A percentile compares a stretch with the other conserved stretches of the same genome.
Evolutionary conservation across 2,329 filamentous ascomycete species (phyloP).

Genomic region (Tolypocladium paradoxum): DNA sequence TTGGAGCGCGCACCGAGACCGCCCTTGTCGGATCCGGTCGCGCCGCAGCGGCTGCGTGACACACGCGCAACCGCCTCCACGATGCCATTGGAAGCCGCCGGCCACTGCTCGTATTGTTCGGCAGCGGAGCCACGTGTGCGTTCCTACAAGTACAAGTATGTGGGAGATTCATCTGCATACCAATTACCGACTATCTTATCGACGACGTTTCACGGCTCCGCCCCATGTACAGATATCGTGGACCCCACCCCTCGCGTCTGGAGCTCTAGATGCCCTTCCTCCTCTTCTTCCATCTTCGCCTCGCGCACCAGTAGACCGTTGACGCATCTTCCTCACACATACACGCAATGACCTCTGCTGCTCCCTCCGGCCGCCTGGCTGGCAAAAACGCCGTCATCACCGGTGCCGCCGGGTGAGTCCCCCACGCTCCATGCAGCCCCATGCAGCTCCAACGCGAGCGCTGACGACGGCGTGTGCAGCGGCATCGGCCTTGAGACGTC

Average conservation of each 20-base stretch:
- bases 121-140: too few species aligned
- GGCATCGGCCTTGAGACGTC: slow-evolving; percentile 89
- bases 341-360: slow-evolving; percentile 14
- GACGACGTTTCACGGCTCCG: too few species aligned
- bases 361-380: slow-evolving; percentile 36
- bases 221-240: not conserved
- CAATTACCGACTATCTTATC: too few species aligned
- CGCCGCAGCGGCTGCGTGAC: too few species aligned
- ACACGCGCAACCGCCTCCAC: too few species aligned
- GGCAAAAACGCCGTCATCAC: slow-evolving; percentile 65
- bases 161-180: too few species aligned
- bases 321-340: not conserved
- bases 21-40: too few species aligned
- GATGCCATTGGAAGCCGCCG: too few species aligned
- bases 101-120: too few species aligned
- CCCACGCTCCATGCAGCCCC: not conserved
- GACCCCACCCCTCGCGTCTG: not conserved
- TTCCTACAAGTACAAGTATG: too few species aligned
- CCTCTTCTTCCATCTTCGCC: not conserved
- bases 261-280: not conserved
- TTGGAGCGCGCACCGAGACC: slow-evolving; percentile 1
- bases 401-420: slow-evolving; percentile 71
- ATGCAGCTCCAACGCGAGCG: not conserved
- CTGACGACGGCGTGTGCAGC: slow-evolving; percentile 30
- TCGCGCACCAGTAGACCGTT: not conserved